Percentiles rank a stretch among this genome's conserved stretches.
Conservation (phyloP, 2,329 filamentous ascomycete species). For the Colletotrichum horii region DNA sequence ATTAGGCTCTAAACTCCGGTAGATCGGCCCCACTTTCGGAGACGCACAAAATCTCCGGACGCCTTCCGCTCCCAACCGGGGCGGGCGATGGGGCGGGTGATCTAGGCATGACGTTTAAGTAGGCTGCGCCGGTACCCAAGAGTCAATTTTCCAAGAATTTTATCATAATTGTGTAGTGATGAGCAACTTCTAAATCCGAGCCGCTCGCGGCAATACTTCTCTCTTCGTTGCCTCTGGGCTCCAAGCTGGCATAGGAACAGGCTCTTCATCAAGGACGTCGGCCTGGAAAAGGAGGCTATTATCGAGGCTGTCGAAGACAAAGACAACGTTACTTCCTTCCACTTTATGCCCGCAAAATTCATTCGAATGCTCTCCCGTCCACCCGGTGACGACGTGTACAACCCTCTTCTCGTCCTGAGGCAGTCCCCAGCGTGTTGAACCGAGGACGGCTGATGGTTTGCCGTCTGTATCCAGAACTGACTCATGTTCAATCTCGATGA, state of each 20-base stretch:
- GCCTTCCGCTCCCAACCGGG: neutral
- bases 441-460: neutral
- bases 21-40: neutral
- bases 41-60: neutral
- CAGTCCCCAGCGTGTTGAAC: neutral
- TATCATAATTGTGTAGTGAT: neutral
- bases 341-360: neutral
- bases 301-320: neutral
- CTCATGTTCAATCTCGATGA: conserved; percentile 13
- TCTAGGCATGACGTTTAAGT: neutral
- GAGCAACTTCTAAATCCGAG: neutral
- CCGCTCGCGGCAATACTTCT: neutral
- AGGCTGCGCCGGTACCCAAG: neutral
- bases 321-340: neutral
- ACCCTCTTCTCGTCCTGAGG: neutral
- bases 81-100: neutral
- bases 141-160: neutral
- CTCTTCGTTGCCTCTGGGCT: neutral
- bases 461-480: neutral
- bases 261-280: neutral
- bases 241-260: neutral
- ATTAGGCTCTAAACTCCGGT: conserved; percentile 6
- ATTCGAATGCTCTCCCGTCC: neutral
- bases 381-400: neutral
- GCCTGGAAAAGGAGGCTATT: neutral